Evolutionary conservation across 257 asterid species (phyloP).

Genomic region (Catharanthus roseus): DNA sequence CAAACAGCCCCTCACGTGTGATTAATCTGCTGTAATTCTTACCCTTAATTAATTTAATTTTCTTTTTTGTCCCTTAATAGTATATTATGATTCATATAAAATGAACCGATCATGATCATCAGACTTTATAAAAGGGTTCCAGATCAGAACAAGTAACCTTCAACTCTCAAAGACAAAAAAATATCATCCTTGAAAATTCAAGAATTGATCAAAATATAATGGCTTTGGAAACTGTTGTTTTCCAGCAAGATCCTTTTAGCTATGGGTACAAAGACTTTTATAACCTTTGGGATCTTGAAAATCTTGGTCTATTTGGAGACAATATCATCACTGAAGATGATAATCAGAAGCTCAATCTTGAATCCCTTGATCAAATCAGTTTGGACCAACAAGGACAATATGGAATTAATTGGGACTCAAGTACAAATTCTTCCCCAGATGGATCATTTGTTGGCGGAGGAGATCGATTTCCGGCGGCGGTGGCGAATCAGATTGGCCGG

Average conservation of each 20-base stretch:
- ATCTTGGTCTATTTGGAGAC: conserved; percentile 6
- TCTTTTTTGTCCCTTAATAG: background rate
- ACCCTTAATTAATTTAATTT: conserved; percentile 31
- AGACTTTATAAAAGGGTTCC: conserved; percentile 36
- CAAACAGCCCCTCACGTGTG: conserved; percentile 40
- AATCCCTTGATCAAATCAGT: conserved; percentile 1
- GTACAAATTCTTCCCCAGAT: conserved; percentile 34
- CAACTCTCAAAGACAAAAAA: conserved; percentile 8
- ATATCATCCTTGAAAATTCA: background rate
- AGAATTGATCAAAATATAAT: conserved; percentile 14
- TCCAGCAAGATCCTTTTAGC: conserved; percentile 46
- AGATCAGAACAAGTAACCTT: background rate
- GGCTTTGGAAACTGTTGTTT: conserved; percentile 52
- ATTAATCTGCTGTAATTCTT: conserved; percentile 25
- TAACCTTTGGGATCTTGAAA: conserved; percentile 14
- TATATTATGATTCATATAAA: background rate
- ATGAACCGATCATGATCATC: conserved; percentile 1
- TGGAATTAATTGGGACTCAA: conserved; percentile 1
- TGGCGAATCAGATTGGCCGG: conserved; percentile 15
- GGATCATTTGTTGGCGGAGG: conserved; percentile 13
- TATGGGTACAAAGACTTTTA: conserved; percentile 28
- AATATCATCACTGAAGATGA: conserved; percentile 9
- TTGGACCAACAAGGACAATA: background rate
- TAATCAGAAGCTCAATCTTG: background rate
- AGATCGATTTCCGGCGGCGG: conserved; percentile 7